phyloP scores from a whole-genome alignment of 108 stramenopile species.

The Schizochytrium sp. region DNA sequence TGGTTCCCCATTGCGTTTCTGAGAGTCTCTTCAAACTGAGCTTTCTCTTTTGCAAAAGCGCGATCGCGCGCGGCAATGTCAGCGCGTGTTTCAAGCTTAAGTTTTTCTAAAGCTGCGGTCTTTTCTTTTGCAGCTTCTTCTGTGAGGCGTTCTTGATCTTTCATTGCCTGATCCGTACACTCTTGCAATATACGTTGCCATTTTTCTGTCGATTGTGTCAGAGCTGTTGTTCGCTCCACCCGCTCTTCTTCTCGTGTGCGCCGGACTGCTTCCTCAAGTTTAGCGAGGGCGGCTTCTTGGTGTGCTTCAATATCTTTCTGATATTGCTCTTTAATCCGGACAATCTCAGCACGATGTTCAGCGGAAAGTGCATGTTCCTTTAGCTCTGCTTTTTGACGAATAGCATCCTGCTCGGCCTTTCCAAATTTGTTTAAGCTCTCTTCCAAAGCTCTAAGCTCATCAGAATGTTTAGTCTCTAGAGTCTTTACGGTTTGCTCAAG shows the following conservation, averaged over 20 bases:
- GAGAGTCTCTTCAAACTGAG: not conserved
- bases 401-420: not conserved
- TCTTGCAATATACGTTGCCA: conserved; percentile 50
- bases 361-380: not conserved
- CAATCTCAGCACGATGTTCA: not conserved
- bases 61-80: conserved; percentile 16
- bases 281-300: not conserved
- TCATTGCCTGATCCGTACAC: not conserved
- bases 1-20: not conserved
- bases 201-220: conserved; percentile 42
- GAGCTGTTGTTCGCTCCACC: not conserved
- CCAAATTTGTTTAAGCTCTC: not conserved
- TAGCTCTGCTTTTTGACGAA: not conserved
- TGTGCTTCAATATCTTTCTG: not conserved
- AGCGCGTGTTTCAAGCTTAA: conserved; percentile 10
- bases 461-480: not conserved
- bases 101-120: conserved; percentile 1
- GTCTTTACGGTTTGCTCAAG: not conserved
- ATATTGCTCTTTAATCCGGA: not conserved
- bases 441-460: not conserved
- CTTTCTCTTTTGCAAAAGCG: not conserved
- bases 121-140: conserved; percentile 15
- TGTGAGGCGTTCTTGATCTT: conserved; percentile 42
- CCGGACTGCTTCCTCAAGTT: conserved; percentile 30
- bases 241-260: conserved; percentile 30